phyloP scores from a whole-genome alignment of 2,329 filamentous ascomycete genomes.

The Ophiostoma ips region DNA sequence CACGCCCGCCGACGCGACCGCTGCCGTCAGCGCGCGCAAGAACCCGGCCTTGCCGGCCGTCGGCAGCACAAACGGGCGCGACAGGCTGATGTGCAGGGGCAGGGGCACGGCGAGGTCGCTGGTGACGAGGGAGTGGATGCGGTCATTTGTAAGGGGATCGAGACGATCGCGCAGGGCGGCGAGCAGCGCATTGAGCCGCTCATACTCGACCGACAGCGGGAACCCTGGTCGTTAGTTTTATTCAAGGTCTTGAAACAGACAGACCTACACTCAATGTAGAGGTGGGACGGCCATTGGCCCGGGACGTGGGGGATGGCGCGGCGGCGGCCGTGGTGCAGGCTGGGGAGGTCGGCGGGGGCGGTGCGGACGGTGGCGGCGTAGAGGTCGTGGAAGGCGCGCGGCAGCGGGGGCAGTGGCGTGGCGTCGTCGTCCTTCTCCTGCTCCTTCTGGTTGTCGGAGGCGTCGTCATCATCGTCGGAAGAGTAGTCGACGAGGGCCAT shows the following conservation, averaged over 20 bases:
- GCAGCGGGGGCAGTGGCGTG: slow-evolving; percentile 53
- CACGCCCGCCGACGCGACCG: slow-evolving; percentile 22
- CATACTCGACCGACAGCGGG: slow-evolving; percentile 23
- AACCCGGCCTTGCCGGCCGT: slow-evolving; percentile 62
- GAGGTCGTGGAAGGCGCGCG: slow-evolving; percentile 70
- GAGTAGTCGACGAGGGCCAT: slow-evolving; percentile 26
- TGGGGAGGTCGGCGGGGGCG: slow-evolving; percentile 68
- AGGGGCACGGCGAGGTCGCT: slow-evolving; percentile 65
- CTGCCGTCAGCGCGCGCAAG: slow-evolving; percentile 35
- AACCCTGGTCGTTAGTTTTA: slow-evolving; percentile 31
- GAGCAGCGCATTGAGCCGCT: not conserved
- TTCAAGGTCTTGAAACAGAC: not conserved
- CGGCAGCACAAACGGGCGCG: slow-evolving; percentile 60
- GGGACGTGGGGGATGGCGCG: slow-evolving; percentile 70
- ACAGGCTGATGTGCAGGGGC: slow-evolving; percentile 84
- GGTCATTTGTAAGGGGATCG: slow-evolving; percentile 34
- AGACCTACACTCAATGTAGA: slow-evolving; percentile 80
- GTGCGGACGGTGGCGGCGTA: slow-evolving; percentile 72
- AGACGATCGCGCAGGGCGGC: slow-evolving; percentile 5
- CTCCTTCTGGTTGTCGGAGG: not conserved
- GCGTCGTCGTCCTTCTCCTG: not conserved
- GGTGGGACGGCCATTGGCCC: slow-evolving; percentile 84
- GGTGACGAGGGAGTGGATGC: slow-evolving; percentile 54
- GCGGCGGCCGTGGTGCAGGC: slow-evolving; percentile 72
- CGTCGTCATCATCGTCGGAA: slow-evolving; percentile 10